phyloP scores from a whole-genome alignment of 164 flowering plant species.

The Tetracentron sinense region DNA sequence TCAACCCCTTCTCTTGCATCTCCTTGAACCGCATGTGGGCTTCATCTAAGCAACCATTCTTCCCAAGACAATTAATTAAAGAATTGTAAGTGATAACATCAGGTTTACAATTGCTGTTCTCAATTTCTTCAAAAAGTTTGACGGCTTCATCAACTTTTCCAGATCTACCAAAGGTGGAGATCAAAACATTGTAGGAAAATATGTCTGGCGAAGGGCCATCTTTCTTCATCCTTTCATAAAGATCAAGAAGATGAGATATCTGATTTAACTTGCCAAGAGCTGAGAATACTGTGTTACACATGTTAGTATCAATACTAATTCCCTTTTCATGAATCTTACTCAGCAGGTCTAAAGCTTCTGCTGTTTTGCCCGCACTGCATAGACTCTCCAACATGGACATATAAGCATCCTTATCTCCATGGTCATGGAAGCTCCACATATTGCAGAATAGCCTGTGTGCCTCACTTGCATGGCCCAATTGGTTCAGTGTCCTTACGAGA shows the following conservation, averaged over 20 bases:
- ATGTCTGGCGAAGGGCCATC: slow-evolving; percentile 80
- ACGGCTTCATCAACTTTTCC: slow-evolving; percentile 70
- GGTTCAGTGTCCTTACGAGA: slow-evolving; percentile 68
- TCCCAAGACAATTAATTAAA: slow-evolving; percentile 86
- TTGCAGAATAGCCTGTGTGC: slow-evolving; percentile 91
- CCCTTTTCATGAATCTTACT: slow-evolving; percentile 77
- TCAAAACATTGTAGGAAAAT: slow-evolving; percentile 83
- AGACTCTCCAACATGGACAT: slow-evolving; percentile 80
- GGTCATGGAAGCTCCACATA: slow-evolving; percentile 78
- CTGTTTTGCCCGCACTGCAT: slow-evolving; percentile 61
- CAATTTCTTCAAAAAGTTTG: slow-evolving; percentile 75
- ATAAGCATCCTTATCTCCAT: slow-evolving; percentile 79
- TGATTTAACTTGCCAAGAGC: slow-evolving; percentile 80
- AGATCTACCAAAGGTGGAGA: slow-evolving; percentile 75
- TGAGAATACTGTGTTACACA: slow-evolving; percentile 78
- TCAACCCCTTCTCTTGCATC: slow-evolving; percentile 85
- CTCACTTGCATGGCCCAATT: slow-evolving; percentile 83
- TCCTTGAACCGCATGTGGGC: slow-evolving; percentile 93
- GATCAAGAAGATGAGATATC: slow-evolving; percentile 53
- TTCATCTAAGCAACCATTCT: slow-evolving; percentile 86
- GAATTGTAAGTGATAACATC: slow-evolving; percentile 83
- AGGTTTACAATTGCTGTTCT: slow-evolving; percentile 55
- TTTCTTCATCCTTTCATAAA: slow-evolving; percentile 72
- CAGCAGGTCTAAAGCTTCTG: slow-evolving; percentile 77
- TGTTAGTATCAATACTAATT: slow-evolving; percentile 52